These are phyloP conservation scores for Ramaria sp. DNA, from an alignment of 768 basidiomycete species.

Conservation along the genomic window DNA sequence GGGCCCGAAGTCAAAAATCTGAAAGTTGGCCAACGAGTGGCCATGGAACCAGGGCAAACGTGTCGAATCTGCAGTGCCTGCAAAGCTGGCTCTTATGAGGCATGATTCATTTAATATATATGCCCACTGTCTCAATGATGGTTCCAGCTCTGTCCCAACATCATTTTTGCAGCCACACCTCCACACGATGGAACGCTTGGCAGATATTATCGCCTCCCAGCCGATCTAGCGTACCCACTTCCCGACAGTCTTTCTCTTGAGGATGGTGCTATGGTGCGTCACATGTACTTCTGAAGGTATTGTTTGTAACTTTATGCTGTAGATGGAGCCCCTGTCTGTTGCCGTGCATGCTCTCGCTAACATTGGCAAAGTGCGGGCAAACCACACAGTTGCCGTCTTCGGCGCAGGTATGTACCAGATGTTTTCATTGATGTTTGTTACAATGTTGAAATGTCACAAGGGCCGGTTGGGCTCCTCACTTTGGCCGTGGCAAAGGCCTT, in stretches of 20 bases:
- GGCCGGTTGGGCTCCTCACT: constrained; percentile 75
- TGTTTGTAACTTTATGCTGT: neutral
- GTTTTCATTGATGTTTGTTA: neutral
- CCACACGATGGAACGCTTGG: constrained; percentile 86
- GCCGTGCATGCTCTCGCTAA: constrained; percentile 81
- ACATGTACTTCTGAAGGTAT: neutral
- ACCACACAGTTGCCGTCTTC: constrained; percentile 73
- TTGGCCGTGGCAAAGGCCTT: constrained; percentile 96
- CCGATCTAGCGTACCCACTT: constrained; percentile 74
- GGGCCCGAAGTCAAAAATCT: constrained; percentile 68
- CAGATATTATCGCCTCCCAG: constrained; percentile 79
- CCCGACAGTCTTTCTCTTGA: constrained; percentile 80
- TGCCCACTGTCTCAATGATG: neutral
- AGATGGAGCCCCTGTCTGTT: constrained; percentile 94
- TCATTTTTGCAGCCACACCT: constrained; percentile 87
- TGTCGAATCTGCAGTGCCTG: constrained; percentile 80
- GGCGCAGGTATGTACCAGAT: constrained; percentile 37
- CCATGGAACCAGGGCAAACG: constrained; percentile 83
- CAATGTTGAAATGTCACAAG: constrained; percentile 23
- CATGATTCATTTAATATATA: constrained; percentile 17
- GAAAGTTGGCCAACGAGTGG: constrained; percentile 78
- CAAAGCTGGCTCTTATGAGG: constrained; percentile 78
- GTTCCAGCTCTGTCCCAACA: constrained; percentile 68
- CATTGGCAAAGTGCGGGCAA: constrained; percentile 60
- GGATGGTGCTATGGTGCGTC: constrained; percentile 86